These are phyloP conservation scores for Phyllosticta capitalensis DNA, from an alignment of 2,329 filamentous ascomycete genomes.

Conservation along the genomic window DNA sequence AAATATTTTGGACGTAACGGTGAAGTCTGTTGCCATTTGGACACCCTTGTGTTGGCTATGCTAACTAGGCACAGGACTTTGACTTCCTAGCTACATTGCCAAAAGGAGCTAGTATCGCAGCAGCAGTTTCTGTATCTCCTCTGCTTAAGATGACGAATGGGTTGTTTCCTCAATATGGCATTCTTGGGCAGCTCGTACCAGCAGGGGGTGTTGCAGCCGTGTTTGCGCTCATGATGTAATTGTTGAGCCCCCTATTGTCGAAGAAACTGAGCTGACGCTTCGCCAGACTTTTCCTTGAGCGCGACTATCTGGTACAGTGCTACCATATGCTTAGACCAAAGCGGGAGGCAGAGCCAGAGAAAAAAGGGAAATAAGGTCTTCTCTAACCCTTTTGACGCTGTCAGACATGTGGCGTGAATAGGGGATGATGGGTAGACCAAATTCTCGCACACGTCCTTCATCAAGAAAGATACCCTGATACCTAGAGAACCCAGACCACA, in stretches of 20 bases:
- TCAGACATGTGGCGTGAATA: no score
- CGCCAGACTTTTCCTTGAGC: conserved; percentile 21
- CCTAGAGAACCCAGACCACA: no score
- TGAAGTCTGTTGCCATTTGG: conserved; percentile 4
- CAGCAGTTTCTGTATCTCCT: conserved; percentile 26
- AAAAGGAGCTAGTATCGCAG: conserved; percentile 24
- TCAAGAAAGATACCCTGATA: no score
- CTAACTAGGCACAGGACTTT: conserved; percentile 16
- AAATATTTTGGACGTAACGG: conserved; percentile 21
- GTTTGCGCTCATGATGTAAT: conserved; percentile 30
- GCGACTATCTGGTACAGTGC: conserved; percentile 23
- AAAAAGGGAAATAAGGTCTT: conserved; percentile 2
- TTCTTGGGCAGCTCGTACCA: conserved; percentile 33
- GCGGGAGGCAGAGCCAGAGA: conserved; percentile 2
- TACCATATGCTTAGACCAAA: conserved; percentile 22
- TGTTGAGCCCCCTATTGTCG: conserved; percentile 4
- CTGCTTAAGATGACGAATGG: conserved; percentile 24
- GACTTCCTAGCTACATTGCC: conserved; percentile 20
- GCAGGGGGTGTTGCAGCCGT: conserved; percentile 27
- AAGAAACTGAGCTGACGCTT: not conserved
- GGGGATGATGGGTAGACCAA: no score
- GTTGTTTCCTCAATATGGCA: conserved; percentile 25
- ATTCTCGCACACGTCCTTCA: no score
- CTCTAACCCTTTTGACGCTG: no score
- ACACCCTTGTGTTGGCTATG: not conserved